A percentile compares a stretch with the other conserved stretches of the same genome.
phyloP scores from a whole-genome alignment of 768 basidiomycete genomes.

The Kwoniella botswanensis region DNA sequence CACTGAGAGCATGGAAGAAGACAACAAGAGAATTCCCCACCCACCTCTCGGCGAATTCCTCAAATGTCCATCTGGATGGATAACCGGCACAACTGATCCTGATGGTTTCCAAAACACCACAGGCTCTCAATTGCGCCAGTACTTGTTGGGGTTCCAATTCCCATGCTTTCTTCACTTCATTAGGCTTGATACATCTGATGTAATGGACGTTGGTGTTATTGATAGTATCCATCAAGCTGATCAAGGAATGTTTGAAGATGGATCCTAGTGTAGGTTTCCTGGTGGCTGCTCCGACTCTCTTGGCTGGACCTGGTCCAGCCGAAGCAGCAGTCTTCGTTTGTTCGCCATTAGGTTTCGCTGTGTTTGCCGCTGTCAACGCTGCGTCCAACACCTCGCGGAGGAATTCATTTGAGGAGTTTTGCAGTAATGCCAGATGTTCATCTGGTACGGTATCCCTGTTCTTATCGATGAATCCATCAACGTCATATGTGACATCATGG shows the following conservation, averaged over 20 bases:
- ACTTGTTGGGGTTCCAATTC: conserved; percentile 96
- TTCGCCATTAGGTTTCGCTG: conserved; percentile 71
- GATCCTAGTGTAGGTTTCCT: conserved; percentile 96
- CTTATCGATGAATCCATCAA: conserved; percentile 97
- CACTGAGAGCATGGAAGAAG: background rate
- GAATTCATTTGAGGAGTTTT: conserved; percentile 86
- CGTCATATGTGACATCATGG: conserved; percentile 96
- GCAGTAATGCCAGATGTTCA: conserved; percentile 89
- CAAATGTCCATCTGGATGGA: conserved; percentile 96
- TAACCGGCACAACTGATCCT: conserved; percentile 98
- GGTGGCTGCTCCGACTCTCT: conserved; percentile 59
- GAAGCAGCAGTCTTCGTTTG: conserved; percentile 64
- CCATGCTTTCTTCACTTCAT: conserved; percentile 95
- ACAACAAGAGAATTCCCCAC: conserved; percentile 31
- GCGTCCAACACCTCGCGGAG: conserved; percentile 92
- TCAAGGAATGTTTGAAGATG: conserved; percentile 95
- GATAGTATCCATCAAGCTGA: conserved; percentile 94
- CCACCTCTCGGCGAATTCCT: conserved; percentile 96
- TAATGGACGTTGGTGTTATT: conserved; percentile 98
- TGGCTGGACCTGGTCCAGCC: conserved; percentile 58
- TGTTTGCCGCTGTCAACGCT: conserved; percentile 75
- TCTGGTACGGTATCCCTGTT: conserved; percentile 98
- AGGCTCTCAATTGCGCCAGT: conserved; percentile 89
- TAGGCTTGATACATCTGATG: conserved; percentile 99
- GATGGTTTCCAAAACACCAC: conserved; percentile 98